Evolutionary conservation across 768 basidiomycete genomes (phyloP), one percentile per base, ranked within the genome.

Genomic region (Podaxis sp.): DNA sequence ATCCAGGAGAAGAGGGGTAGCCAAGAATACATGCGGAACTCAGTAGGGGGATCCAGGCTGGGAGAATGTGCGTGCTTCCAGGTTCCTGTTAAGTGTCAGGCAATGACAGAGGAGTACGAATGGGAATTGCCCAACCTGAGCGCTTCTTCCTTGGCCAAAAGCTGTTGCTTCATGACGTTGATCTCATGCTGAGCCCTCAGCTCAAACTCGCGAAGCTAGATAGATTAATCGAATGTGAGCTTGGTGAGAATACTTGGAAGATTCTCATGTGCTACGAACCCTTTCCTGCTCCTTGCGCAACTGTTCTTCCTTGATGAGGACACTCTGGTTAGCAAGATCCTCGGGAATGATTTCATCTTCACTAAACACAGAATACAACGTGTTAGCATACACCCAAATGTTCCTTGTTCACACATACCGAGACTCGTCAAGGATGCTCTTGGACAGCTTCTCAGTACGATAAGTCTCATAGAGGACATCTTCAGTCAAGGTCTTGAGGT

Each of bases 271-370:
- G 19, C 5, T 12, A 60, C 70, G 46, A 24, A 86, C 85, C 80
- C 92, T 93, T 80, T 94, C 92, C 72, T 93, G 91, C 72, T 95
- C 94, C 66, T 88, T 80, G 62, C 92, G 85, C 46, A 96, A 86
- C 72, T 95, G 92, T 70, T 96, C 93, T 74, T 95, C 93, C 79
- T 95, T 95, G 78, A 95, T 82, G 61, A 90, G 83, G 42, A 93
- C 91, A 65, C 87, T 87, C 75, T 96, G 93, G 64, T 84, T 90
- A 12, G 90, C 93, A 57, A 96, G 81, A 67, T 95, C 93, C 68
- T 93, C 91, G n/a, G 94, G 91, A 11, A 88, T 80, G 63, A 95
- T 87, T 48, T 87, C 87, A 1, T 87, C 87, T 67, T 90, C 84
- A 67, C 84, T 84, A 64, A 8, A 60, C 36, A 4, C 38, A 12